These are phyloP conservation scores for Fusarium compactum DNA, from an alignment of 2,329 filamentous ascomycete species.

Conservation along the genomic window DNA sequence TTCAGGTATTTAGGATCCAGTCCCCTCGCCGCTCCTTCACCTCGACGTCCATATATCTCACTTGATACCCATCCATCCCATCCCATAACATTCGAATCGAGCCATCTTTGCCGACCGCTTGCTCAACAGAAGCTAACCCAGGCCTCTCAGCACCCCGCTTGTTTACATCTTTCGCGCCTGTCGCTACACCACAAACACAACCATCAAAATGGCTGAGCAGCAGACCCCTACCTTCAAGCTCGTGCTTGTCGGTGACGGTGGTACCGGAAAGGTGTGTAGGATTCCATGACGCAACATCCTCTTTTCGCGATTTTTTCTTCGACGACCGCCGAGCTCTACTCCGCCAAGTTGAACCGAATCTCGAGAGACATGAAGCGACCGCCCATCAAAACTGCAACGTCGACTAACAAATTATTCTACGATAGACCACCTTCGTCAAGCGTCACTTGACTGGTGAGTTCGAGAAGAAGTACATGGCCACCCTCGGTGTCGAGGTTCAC, in stretches of 20 bases:
- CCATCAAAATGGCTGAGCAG: slow-evolving; percentile 71
- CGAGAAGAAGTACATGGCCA: slow-evolving; percentile 99
- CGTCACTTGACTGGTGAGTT: slow-evolving; percentile 99
- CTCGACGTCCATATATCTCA: slow-evolving; percentile 27
- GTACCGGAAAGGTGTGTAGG: slow-evolving; percentile 90
- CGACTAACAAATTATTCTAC: slow-evolving; percentile 36
- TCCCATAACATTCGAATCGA: slow-evolving; percentile 14
- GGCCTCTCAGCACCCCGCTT: slow-evolving; percentile 58
- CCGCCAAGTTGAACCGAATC: slow-evolving; percentile 39
- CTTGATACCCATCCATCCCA: slow-evolving; percentile 11
- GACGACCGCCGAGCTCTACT: slow-evolving; percentile 37
- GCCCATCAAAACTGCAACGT: slow-evolving; percentile 15
- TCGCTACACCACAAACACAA: slow-evolving; percentile 42
- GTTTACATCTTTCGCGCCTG: slow-evolving; percentile 58
- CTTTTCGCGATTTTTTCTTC: slow-evolving; percentile 38
- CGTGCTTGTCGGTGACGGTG: slow-evolving; percentile 98
- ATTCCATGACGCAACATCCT: slow-evolving; percentile 37
- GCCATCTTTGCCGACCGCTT: slow-evolving; percentile 28
- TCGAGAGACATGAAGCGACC: slow-evolving; percentile 26
- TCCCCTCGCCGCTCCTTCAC: slow-evolving; percentile 28
- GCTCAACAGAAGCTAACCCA: slow-evolving; percentile 50
- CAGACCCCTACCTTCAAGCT: slow-evolving; percentile 94
- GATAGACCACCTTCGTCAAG: slow-evolving; percentile 99
- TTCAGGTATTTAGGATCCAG: slow-evolving; percentile 43
- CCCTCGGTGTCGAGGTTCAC: slow-evolving; percentile 99